A percentile compares a stretch with the other conserved stretches of the same genome.
Conservation (phyloP, 2,329 filamentous ascomycete species). For the Lecanicillium sp. region DNA sequence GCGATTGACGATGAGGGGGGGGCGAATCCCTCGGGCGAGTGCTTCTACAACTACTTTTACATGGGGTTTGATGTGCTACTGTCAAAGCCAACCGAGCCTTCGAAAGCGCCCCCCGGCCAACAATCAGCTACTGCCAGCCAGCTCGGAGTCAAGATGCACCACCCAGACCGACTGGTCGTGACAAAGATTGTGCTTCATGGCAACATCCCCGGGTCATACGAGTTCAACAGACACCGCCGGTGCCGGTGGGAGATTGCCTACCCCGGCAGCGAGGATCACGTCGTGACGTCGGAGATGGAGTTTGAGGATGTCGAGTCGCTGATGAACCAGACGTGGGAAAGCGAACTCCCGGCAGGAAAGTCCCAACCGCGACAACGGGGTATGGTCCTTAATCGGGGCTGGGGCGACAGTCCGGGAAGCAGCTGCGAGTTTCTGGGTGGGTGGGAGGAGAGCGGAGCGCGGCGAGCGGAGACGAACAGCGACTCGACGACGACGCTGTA, state of each 20-base stretch:
- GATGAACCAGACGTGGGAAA: slow-evolving; percentile 65
- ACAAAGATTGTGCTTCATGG: slow-evolving; percentile 92
- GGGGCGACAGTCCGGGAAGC: slow-evolving; percentile 86
- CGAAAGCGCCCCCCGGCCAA: slow-evolving; percentile 51
- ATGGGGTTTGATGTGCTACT: slow-evolving; percentile 90
- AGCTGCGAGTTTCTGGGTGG: slow-evolving; percentile 80
- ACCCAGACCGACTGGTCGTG: slow-evolving; percentile 66
- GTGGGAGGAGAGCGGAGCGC: slow-evolving; percentile 69
- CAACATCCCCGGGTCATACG: slow-evolving; percentile 92
- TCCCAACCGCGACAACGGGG: slow-evolving; percentile 50
- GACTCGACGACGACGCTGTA: slow-evolving; percentile 75
- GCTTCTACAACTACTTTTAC: slow-evolving; percentile 96
- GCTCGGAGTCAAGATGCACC: slow-evolving; percentile 34
- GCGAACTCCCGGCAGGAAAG: slow-evolving; percentile 52
- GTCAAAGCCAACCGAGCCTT: slow-evolving; percentile 65
- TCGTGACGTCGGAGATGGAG: slow-evolving; percentile 67
- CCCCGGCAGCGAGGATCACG: slow-evolving; percentile 37
- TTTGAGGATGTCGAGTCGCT: slow-evolving; percentile 67
- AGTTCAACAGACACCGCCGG: slow-evolving; percentile 89
- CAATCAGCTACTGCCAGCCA: slow-evolving; percentile 19
- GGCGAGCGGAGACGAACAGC: slow-evolving; percentile 47
- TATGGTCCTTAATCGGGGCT: slow-evolving; percentile 90
- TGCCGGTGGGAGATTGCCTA: slow-evolving; percentile 77
- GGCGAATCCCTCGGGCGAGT: slow-evolving; percentile 59
- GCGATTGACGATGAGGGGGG: slow-evolving; percentile 50